Percentiles rank a stretch among this genome's conserved stretches.
These are phyloP conservation scores for Pterocarpus macrocarpus DNA, from an alignment of 306 rosid species.

Conservation along the genomic window DNA sequence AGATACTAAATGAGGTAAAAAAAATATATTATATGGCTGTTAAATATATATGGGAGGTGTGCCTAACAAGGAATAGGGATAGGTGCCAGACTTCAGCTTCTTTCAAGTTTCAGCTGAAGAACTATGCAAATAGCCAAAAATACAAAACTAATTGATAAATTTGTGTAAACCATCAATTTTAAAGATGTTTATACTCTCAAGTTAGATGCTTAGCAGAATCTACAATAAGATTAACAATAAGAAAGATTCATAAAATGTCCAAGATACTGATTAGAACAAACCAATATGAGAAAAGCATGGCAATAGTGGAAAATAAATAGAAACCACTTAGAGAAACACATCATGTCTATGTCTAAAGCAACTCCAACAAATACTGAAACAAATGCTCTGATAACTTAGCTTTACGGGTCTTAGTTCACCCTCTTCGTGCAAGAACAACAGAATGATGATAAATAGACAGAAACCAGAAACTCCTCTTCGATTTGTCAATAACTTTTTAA, in stretches of 20 bases:
- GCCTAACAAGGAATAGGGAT: too few species aligned
- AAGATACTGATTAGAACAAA: conserved; percentile 7
- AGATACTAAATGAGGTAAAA: background rate
- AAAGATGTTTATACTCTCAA: conserved; percentile 15
- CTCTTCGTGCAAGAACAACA: background rate
- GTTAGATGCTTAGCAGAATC: conserved; percentile 14
- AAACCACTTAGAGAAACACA: background rate
- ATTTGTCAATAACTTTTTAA: background rate
- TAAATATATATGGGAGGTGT: background rate
- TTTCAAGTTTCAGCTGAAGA: too few species aligned
- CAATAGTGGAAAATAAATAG: background rate
- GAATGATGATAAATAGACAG: conserved; percentile 14
- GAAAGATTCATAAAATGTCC: background rate
- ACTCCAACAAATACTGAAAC: conserved; percentile 19
- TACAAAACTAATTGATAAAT: background rate
- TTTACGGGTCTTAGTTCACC: conserved; percentile 22
- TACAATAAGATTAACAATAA: conserved; percentile 10
- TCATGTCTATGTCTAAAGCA: background rate
- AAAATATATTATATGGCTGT: background rate
- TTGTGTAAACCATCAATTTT: conserved; percentile 15
- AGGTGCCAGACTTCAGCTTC: too few species aligned
- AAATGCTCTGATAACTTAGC: background rate
- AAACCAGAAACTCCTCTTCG: conserved; percentile 16
- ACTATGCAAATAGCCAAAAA: conserved; percentile 1
- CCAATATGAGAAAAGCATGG: conserved; percentile 13